Evolutionary conservation across 2,329 filamentous ascomycete species (phyloP), one percentile per base, ranked within the genome.

Genomic region (Stemphylium beticola): DNA sequence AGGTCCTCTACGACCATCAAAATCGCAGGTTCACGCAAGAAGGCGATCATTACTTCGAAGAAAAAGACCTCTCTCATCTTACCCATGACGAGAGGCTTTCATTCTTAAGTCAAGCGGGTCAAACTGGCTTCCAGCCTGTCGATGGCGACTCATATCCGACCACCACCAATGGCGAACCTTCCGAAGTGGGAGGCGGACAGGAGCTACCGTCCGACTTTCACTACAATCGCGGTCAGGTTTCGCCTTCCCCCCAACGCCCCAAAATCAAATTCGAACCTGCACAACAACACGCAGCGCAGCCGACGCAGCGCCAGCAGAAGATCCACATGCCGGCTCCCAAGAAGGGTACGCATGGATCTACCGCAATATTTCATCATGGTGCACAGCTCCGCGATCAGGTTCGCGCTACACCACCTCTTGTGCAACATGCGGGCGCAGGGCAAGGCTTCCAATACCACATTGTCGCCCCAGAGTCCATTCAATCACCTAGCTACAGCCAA

Each of bases 101-200:
- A 1, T 62, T 55, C 26, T 11, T 62, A 10, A 10, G 44, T 4
- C 10, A 48, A 9, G 42, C 39, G 9, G 41, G 41, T 6, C 36
- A 22, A 11, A 17, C 46, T 12, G 34, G 47, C 4, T 58, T 66
- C 33, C 49, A 2, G 4, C 52, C 54, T 1, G 43, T 66, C n/a
- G 64, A 67, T 3, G 71, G 65, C 29, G 67, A 69, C 32, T 76
- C 74, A n/a, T 76, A 76, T 46, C 74, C 74, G 15, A 65, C 67
- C 24, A 76, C 74, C 2, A 75, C 74, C 9, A 70, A 73, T 31
- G 74, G 74, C 4, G 51, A 63, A 29, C 50, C 64, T 42, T 64
- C 62, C 29, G 59, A 62, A 37, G 43, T 46, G 57, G 47, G 34
- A 40, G 52, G 51, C 43, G 53, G 45, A 3, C 58, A 60, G 34